phyloP scores from a whole-genome alignment of 2,329 filamentous ascomycete species.

The Verticillium nubilum region DNA sequence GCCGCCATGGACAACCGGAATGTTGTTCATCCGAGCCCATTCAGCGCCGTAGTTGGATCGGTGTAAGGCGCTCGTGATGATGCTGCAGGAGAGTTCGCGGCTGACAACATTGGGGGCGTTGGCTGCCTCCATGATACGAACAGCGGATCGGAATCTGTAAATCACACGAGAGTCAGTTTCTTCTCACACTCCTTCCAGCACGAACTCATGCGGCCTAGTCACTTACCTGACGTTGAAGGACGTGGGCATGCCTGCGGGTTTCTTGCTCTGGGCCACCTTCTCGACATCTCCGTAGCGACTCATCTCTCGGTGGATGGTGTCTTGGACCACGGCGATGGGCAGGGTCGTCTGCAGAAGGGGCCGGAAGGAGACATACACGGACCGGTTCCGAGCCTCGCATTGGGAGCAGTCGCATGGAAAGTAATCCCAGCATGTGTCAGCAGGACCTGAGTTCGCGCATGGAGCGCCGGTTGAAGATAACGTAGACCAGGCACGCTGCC shows the following conservation, averaged over 20 bases:
- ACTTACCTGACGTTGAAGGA: not conserved
- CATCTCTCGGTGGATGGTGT: not conserved
- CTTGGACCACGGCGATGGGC: not conserved
- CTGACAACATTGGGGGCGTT: not conserved
- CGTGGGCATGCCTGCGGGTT: too few species aligned
- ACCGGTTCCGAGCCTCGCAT: not conserved
- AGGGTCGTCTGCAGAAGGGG: not conserved
- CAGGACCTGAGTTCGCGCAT: not conserved
- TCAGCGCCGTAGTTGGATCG: constrained; percentile 1
- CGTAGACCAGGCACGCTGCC: not conserved
- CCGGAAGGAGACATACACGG: not conserved
- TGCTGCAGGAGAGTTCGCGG: not conserved
- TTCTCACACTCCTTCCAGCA: too few species aligned
- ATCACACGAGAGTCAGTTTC: not conserved
- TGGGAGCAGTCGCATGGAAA: not conserved
- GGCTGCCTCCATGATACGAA: not conserved
- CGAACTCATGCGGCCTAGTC: not conserved
- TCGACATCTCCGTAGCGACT: not conserved
- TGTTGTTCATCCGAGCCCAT: not conserved
- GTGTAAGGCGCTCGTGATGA: not conserved
- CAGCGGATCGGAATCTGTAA: constrained; percentile 1
- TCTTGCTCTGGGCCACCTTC: not conserved
- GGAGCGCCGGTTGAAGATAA: not conserved
- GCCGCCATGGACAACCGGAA: too few species aligned
- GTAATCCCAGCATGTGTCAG: not conserved